Percentiles rank a stretch among this genome's conserved stretches.
phyloP scores from a whole-genome alignment of 331 rosid genomes.

The Malus hybrid region DNA sequence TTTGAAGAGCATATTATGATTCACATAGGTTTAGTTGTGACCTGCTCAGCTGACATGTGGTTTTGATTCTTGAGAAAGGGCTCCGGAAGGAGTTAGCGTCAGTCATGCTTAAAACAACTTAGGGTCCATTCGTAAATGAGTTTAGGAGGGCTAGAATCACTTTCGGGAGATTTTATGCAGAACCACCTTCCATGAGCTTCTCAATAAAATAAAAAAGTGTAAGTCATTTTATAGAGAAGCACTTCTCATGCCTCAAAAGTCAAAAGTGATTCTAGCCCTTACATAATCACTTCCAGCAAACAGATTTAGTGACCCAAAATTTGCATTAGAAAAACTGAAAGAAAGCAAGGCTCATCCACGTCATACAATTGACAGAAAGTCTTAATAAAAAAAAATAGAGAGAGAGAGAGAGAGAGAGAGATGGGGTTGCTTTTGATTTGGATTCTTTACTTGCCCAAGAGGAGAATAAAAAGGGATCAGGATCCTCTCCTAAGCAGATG shows the following conservation, averaged over 20 bases:
- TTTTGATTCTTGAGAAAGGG: not conserved
- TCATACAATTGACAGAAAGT: slow-evolving; percentile 1
- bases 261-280: too few relatives aligned
- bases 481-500: too few relatives aligned
- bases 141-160: too few relatives aligned
- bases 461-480: too few relatives aligned
- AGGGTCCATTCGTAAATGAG: too few relatives aligned
- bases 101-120: too few relatives aligned
- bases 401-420: not conserved
- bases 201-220: too few relatives aligned
- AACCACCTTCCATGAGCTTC: too few relatives aligned
- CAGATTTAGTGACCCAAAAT: not conserved
- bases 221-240: too few relatives aligned
- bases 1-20: not conserved
- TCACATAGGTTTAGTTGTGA: not conserved
- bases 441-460: slow-evolving; percentile 31
- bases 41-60: not conserved
- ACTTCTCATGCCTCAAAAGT: too few relatives aligned
- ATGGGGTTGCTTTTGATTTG: not conserved
- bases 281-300: too few relatives aligned
- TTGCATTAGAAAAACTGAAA: not conserved
- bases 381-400: not conserved
- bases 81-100: not conserved
- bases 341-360: not conserved
- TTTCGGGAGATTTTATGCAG: too few relatives aligned